Conservation (phyloP, 2,329 filamentous ascomycete genomes). For the Aspergillus bombycis region DNA sequence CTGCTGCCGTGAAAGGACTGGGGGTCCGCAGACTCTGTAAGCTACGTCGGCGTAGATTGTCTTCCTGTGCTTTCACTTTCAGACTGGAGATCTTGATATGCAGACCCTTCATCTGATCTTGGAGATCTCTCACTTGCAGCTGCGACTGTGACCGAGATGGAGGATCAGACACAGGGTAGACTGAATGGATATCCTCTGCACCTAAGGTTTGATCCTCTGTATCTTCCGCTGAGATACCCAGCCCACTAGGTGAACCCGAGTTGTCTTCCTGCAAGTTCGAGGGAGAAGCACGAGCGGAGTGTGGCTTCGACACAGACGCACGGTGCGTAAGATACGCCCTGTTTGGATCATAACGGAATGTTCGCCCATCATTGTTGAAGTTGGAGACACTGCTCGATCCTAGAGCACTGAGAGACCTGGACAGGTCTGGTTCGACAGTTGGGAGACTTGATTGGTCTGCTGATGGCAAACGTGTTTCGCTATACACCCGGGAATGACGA, state of each 20-base stretch:
- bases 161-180: constrained; percentile 44
- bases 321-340: constrained; percentile 38
- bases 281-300: constrained; percentile 18
- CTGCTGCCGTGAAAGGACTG: constrained; percentile 77
- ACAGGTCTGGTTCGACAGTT: constrained; percentile 45
- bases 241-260: constrained; percentile 26
- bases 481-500: constrained; percentile 63
- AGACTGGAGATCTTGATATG: constrained; percentile 83
- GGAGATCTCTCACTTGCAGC: constrained; percentile 73
- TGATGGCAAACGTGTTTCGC: constrained; percentile 60
- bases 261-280: constrained; percentile 20
- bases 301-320: constrained; percentile 45
- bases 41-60: constrained; percentile 76
- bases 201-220: constrained; percentile 29
- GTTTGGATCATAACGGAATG: constrained; percentile 37
- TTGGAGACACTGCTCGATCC: constrained; percentile 38
- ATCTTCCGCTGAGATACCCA: constrained; percentile 33
- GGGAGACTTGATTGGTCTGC: constrained; percentile 33
- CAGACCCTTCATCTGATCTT: constrained; percentile 82
- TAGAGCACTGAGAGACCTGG: constrained; percentile 66
- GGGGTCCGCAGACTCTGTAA: constrained; percentile 73
- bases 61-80: constrained; percentile 76
- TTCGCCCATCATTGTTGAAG: constrained; percentile 36
- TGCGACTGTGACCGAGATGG: constrained; percentile 70
- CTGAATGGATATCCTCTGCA: constrained; percentile 40